phyloP scores from a whole-genome alignment of 768 basidiomycete species.

The Phlegmacium glaucopus region DNA sequence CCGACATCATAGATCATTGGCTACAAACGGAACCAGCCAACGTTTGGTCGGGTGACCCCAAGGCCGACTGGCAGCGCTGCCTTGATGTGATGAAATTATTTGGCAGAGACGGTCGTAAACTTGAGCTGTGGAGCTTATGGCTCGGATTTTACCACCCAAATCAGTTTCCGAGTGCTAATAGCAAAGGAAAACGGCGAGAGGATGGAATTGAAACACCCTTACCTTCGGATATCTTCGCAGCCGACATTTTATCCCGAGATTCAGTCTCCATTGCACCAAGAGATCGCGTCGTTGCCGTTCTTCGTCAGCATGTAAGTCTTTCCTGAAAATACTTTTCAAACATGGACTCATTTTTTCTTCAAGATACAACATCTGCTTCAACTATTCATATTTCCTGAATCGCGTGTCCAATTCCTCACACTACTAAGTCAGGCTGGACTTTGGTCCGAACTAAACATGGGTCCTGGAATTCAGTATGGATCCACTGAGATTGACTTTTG shows the following conservation, averaged over 20 bases:
- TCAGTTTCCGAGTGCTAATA: constrained; percentile 13
- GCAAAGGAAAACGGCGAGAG: constrained; percentile 40
- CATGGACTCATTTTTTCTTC: background rate
- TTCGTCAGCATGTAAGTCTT: constrained; percentile 56
- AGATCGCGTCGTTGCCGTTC: constrained; percentile 46
- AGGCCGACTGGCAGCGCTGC: constrained; percentile 61
- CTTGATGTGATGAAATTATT: constrained; percentile 47
- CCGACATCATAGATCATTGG: constrained; percentile 20
- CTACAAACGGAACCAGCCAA: constrained; percentile 28
- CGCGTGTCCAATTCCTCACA: constrained; percentile 62
- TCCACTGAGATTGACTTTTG: constrained; percentile 57
- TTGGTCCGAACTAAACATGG: constrained; percentile 30
- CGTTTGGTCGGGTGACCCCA: constrained; percentile 51
- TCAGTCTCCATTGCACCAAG: constrained; percentile 26
- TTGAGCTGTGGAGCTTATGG: constrained; percentile 78
- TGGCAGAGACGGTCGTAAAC: constrained; percentile 65
- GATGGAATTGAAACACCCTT: constrained; percentile 39
- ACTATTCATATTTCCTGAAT: constrained; percentile 72
- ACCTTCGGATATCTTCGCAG: constrained; percentile 23
- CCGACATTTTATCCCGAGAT: constrained; percentile 19
- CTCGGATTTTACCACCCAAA: constrained; percentile 40
- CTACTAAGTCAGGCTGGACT: constrained; percentile 49
- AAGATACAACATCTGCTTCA: constrained; percentile 57
- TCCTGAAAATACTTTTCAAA: background rate
- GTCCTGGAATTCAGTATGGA: constrained; percentile 26